A percentile compares a stretch with the other conserved stretches of the same genome.
These are phyloP conservation scores for Peribolospora baueri DNA, from an alignment of 768 basidiomycete species.

Conservation along the genomic window DNA sequence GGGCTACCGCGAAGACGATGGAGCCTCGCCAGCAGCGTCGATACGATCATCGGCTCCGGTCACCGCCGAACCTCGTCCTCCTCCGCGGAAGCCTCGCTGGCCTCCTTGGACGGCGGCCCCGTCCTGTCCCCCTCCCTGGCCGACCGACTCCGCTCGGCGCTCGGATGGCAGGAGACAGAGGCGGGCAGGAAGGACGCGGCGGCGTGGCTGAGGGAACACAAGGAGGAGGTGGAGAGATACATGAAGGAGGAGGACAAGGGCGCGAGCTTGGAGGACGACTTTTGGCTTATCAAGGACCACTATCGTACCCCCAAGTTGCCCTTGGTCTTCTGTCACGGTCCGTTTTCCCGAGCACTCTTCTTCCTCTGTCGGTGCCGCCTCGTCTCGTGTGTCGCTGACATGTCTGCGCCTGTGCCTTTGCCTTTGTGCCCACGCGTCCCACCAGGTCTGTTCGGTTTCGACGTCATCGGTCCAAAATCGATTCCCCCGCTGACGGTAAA, in stretches of 20 bases:
- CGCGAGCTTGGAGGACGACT: constrained; percentile 3
- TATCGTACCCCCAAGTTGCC: constrained; percentile 55
- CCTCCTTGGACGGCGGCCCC: no score
- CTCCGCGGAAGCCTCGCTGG: no score
- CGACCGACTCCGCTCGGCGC: no score
- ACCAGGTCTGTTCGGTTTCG: constrained; percentile 32
- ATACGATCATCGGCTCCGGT: no score
- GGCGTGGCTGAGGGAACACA: background rate
- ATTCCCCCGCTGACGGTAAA: constrained; percentile 54
- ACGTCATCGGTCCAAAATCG: constrained; percentile 53
- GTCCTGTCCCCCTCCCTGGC: no score
- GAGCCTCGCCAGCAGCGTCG: no score
- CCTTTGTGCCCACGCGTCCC: background rate
- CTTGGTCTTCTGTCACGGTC: constrained; percentile 82
- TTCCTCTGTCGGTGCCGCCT: background rate
- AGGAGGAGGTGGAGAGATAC: constrained; percentile 1
- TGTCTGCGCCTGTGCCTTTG: background rate
- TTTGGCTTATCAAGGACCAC: constrained; percentile 5
- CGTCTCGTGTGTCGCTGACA: background rate
- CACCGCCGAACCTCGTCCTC: no score
- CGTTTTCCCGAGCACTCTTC: constrained; percentile 26
- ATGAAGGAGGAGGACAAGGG: constrained; percentile 2
- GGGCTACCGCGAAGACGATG: no score
- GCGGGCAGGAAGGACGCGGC: background rate
- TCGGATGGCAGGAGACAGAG: no score